Base-by-base conservation (phyloP, 306 rosid species). In the Corylus avellana region DNA sequence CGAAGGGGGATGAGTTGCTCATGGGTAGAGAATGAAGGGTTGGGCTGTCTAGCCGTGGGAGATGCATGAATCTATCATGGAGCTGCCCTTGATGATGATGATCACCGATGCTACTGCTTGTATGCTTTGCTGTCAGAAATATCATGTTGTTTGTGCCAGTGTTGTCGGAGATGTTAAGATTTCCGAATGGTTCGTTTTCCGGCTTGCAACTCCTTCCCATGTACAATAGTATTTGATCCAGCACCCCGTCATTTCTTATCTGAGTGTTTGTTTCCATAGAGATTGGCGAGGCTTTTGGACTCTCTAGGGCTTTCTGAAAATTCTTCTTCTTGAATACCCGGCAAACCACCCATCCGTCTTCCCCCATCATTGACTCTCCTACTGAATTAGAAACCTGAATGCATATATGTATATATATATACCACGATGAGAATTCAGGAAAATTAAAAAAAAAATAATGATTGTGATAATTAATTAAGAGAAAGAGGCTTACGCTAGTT, bases 121-220 rank as follows among this genome's bases (percentile, higher is more conserved):
- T 54, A 37, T 64, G 70, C 54, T 74, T 76, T 70, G 67, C 20
- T 50, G 44, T 51, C 7, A 82, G 75, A 37, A 77, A 77, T 56
- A 74, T 59, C 72, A 67, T 39, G 32, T 12, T 67, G 12, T 22
- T 67, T 29, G 46, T 5, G 6, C 46, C 42, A 4, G 4, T 35
- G 70, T 20, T 12, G n/a, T 80, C 79, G 9, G 84, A 68, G 44
- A 74, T 55, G 61, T 64, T 70, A 18, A 46, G 64, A 77, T 74
- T 78, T 57, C 50, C 47, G 25, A 80, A 56, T 5, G 85, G 72
- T 35, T 87, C 82, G 44, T 77, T 88, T 76, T 85, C 88, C 0
- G 81, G 84, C 86, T 88, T 88, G 81, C 91, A 85, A 76, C 80
- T 85, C 50, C 89, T 83, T 77, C 91, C 91, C 91, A 88, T 88